A percentile compares a stretch with the other conserved stretches of the same genome.
Conservation (phyloP, 768 basidiomycete species). For the Lactarius trivialis region DNA sequence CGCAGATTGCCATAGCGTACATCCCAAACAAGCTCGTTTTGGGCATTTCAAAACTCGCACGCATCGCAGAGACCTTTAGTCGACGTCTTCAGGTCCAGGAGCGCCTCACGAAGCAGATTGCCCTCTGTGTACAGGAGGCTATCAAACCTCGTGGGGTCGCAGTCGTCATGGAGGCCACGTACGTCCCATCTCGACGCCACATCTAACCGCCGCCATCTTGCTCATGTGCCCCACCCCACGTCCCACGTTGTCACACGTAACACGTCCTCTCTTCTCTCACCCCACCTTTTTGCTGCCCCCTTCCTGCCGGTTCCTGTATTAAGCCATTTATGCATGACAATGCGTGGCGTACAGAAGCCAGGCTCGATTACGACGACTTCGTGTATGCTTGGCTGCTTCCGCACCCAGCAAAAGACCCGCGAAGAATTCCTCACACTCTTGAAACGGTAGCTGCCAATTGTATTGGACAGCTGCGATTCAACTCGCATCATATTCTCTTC, state of each 20-base stretch:
- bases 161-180: slow-evolving; percentile 99
- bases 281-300: not conserved
- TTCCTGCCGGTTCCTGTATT: not conserved
- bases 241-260: not conserved
- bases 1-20: slow-evolving; percentile 81
- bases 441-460: slow-evolving; percentile 33
- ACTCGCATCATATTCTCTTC: slow-evolving; percentile 36
- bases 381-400: slow-evolving; percentile 98
- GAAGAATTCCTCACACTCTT: slow-evolving; percentile 93
- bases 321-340: slow-evolving; percentile 98
- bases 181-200: slow-evolving; percentile 32
- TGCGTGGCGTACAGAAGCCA: slow-evolving; percentile 99
- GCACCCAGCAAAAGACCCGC: slow-evolving; percentile 96
- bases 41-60: slow-evolving; percentile 21
- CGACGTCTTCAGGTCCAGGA: slow-evolving; percentile 96
- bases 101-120: slow-evolving; percentile 94
- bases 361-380: slow-evolving; percentile 93
- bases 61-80: slow-evolving; percentile 42
- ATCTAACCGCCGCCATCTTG: not conserved
- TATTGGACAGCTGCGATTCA: slow-evolving; percentile 36
- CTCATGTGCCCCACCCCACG: slow-evolving; percentile 8
- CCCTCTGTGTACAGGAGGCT: slow-evolving; percentile 96
- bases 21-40: slow-evolving; percentile 22
- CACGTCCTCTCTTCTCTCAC: slow-evolving; percentile 9
- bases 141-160: slow-evolving; percentile 97